These are phyloP conservation scores for Achlya hypogyna DNA, from an alignment of 352 stramenopile genomes.

Conservation along the genomic window DNA sequence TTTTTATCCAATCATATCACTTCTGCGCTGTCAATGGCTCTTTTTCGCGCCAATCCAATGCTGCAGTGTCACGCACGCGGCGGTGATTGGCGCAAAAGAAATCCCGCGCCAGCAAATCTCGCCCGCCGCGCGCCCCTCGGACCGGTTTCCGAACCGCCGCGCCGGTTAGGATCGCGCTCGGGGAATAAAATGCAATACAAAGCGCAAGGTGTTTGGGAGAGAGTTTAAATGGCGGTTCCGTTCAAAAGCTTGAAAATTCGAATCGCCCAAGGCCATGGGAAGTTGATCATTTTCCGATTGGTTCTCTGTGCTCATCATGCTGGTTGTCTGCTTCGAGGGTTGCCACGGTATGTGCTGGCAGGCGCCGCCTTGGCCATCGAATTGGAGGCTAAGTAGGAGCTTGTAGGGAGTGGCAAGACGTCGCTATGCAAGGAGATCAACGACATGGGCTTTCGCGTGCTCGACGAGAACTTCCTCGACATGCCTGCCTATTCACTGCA, in stretches of 20 bases:
- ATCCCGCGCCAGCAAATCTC: neutral
- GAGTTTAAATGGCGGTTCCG: neutral
- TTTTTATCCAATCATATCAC: neutral
- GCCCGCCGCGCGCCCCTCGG: too few relatives aligned
- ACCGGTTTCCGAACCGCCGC: neutral
- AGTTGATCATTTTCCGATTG: constrained; percentile 6
- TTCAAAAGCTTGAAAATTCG: constrained; percentile 16
- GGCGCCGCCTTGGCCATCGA: neutral
- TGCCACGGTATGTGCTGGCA: constrained; percentile 51
- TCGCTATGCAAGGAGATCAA: constrained; percentile 67
- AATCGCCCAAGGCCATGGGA: neutral
- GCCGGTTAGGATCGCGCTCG: neutral
- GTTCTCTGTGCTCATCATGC: constrained; percentile 34
- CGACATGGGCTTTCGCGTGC: constrained; percentile 58
- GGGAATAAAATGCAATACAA: neutral
- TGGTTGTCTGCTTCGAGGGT: constrained; percentile 79
- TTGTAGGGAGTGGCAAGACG: constrained; percentile 65
- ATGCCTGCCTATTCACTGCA: constrained; percentile 79
- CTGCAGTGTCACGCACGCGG: neutral
- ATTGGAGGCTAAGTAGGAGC: neutral
- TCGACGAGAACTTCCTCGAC: constrained; percentile 84
- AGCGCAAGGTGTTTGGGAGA: too few relatives aligned
- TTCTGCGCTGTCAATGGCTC: neutral
- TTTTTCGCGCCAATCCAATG: neutral
- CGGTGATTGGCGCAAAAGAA: constrained; percentile 10